Conservation (phyloP, 2,329 filamentous ascomycete genomes). For the Penicillium glabrum region DNA sequence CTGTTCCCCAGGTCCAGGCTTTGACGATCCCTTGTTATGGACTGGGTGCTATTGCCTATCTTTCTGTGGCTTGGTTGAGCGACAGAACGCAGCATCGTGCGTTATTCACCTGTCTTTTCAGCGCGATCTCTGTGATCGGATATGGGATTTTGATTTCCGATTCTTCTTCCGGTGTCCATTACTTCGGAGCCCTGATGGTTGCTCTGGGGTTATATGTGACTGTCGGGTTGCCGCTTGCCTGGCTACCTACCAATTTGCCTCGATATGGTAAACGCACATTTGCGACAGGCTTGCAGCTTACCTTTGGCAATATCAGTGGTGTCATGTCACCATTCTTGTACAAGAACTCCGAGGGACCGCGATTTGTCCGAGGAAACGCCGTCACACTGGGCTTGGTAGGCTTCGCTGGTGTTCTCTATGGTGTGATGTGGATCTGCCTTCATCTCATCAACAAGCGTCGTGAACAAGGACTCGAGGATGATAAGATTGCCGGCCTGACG, state of each 20-base stretch:
- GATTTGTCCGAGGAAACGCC: constrained; percentile 63
- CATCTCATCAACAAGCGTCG: constrained; percentile 47
- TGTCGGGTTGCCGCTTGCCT: constrained; percentile 57
- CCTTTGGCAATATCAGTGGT: constrained; percentile 67
- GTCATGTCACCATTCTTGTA: constrained; percentile 69
- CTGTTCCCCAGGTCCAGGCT: constrained; percentile 66
- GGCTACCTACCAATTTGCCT: constrained; percentile 66
- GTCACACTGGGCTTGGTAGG: constrained; percentile 60
- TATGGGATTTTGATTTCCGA: constrained; percentile 68
- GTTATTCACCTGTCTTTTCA: constrained; percentile 64
- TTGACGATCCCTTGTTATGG: constrained; percentile 78
- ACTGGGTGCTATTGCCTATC: constrained; percentile 68
- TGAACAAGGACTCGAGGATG: constrained; percentile 37
- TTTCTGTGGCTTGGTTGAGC: constrained; percentile 64
- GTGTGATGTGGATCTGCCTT: constrained; percentile 57
- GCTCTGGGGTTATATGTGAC: constrained; percentile 68
- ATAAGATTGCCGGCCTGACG: constrained; percentile 38
- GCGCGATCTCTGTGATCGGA: constrained; percentile 63
- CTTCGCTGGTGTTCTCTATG: constrained; percentile 55
- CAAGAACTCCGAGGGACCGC: constrained; percentile 49
- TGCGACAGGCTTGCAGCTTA: constrained; percentile 69
- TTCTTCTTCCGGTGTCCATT: constrained; percentile 62
- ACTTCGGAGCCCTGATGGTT: constrained; percentile 75
- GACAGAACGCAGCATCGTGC: constrained; percentile 67
- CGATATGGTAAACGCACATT: constrained; percentile 75